Percentiles rank a stretch among this genome's conserved stretches.
phyloP scores from a whole-genome alignment of 768 basidiomycete species.

The Hirschioporus abietinus region DNA sequence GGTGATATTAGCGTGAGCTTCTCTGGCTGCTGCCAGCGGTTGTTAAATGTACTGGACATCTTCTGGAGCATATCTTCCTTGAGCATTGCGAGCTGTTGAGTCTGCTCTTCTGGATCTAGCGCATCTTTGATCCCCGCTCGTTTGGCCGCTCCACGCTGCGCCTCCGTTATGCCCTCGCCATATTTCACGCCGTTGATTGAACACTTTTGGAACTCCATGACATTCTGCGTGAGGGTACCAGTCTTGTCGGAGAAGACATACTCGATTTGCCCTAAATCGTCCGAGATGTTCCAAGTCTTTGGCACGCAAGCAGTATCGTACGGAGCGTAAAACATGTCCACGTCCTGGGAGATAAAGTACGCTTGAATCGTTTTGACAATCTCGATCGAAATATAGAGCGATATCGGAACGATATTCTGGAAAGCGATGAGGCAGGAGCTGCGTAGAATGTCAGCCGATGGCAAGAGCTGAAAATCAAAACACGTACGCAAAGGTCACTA shows the following conservation, averaged over 20 bases:
- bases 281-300: slow-evolving; percentile 98
- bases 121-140: slow-evolving; percentile 68
- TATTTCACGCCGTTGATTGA: slow-evolving; percentile 80
- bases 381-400: slow-evolving; percentile 95
- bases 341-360: slow-evolving; percentile 91
- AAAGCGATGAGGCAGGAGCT: slow-evolving; percentile 93
- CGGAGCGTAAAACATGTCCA: slow-evolving; percentile 93
- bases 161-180: slow-evolving; percentile 94
- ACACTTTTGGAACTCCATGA: slow-evolving; percentile 98
- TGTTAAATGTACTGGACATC: slow-evolving; percentile 81
- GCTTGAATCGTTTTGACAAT: slow-evolving; percentile 98
- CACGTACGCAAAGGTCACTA: slow-evolving; percentile 89
- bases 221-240: slow-evolving; percentile 94
- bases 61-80: slow-evolving; percentile 73
- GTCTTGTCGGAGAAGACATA: slow-evolving; percentile 95
- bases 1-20: slow-evolving; percentile 87
- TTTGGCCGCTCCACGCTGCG: slow-evolving; percentile 86
- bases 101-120: slow-evolving; percentile 67
- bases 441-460: slow-evolving; percentile 13
- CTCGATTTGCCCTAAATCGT: slow-evolving; percentile 98
- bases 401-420: slow-evolving; percentile 96
- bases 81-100: slow-evolving; percentile 52
- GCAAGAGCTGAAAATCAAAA: not conserved
- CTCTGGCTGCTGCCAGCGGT: slow-evolving; percentile 75
- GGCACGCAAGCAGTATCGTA: slow-evolving; percentile 87